Percentiles rank a stretch among this genome's conserved stretches.
Evolutionary conservation across 352 stramenopile species (phyloP).

Genomic region (Phytophthora litchii): DNA sequence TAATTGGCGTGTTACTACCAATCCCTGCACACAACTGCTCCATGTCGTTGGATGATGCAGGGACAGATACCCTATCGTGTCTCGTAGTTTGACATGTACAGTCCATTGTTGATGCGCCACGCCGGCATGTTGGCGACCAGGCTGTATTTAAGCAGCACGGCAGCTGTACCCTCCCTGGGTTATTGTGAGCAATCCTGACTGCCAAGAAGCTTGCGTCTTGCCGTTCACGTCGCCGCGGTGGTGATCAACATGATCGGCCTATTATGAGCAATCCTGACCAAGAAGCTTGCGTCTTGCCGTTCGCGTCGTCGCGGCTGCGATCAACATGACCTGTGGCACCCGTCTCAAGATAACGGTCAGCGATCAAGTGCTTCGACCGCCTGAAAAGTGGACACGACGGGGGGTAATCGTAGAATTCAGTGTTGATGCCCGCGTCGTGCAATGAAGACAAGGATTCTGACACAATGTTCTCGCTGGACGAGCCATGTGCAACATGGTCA

Average conservation of each 20-base stretch:
- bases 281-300: slow-evolving; percentile 21
- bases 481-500: slow-evolving; percentile 10
- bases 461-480: slow-evolving; percentile 23
- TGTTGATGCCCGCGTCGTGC: slow-evolving; percentile 12
- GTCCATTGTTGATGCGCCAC: too few relatives aligned
- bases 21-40: too few relatives aligned
- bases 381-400: slow-evolving; percentile 37
- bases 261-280: neutral
- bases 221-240: slow-evolving; percentile 3
- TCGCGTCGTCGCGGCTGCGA: slow-evolving; percentile 1
- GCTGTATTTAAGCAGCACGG: slow-evolving; percentile 8
- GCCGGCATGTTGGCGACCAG: too few relatives aligned
- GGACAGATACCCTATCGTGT: neutral
- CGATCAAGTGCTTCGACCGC: slow-evolving; percentile 16
- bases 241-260: slow-evolving; percentile 7
- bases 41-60: slow-evolving; percentile 12
- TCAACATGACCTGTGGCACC: slow-evolving; percentile 4
- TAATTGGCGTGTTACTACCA: too few relatives aligned
- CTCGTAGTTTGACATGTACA: slow-evolving; percentile 11
- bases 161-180: neutral
- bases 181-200: neutral
- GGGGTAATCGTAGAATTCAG: slow-evolving; percentile 13
- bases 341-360: slow-evolving; percentile 15
- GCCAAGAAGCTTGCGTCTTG: slow-evolving; percentile 17
- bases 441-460: slow-evolving; percentile 10